These are phyloP conservation scores for Aspergillus ustus DNA, from an alignment of 2,329 filamentous ascomycete genomes.

Conservation along the genomic window DNA sequence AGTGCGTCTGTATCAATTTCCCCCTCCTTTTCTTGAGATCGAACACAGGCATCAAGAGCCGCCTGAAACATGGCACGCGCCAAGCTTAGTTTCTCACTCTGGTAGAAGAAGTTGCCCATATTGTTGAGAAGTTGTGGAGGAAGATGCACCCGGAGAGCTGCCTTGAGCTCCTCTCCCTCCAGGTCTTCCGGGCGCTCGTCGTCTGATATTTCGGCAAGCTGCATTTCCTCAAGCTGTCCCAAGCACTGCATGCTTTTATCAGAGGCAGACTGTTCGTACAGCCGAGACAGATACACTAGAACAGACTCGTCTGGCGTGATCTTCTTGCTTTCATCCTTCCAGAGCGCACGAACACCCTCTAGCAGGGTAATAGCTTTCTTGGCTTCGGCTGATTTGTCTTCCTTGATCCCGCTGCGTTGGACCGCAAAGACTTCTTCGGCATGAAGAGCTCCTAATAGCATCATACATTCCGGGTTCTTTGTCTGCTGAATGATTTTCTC, in stretches of 20 bases:
- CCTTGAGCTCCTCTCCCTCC: slow-evolving; percentile 61
- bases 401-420: slow-evolving; percentile 77
- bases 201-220: slow-evolving; percentile 75
- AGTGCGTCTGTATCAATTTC: slow-evolving; percentile 85
- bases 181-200: slow-evolving; percentile 67
- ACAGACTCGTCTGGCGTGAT: slow-evolving; percentile 81
- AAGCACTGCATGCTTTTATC: slow-evolving; percentile 93
- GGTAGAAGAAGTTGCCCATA: slow-evolving; percentile 93
- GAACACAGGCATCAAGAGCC: slow-evolving; percentile 85
- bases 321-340: slow-evolving; percentile 92
- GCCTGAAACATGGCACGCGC: slow-evolving; percentile 89
- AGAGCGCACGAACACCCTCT: slow-evolving; percentile 81
- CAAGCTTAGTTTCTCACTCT: slow-evolving; percentile 77
- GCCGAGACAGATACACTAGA: slow-evolving; percentile 83
- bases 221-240: slow-evolving; percentile 87
- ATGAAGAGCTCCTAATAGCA: slow-evolving; percentile 85
- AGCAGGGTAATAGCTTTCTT: slow-evolving; percentile 86
- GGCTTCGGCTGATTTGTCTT: slow-evolving; percentile 83
- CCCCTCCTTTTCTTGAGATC: slow-evolving; percentile 74
- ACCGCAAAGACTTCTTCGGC: slow-evolving; percentile 90
- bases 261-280: slow-evolving; percentile 84
- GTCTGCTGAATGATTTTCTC: slow-evolving; percentile 93
- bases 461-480: slow-evolving; percentile 86
- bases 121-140: slow-evolving; percentile 95
- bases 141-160: slow-evolving; percentile 74